Conservation (phyloP, 306 rosid genomes). For the Macrotyloma uniflorum region DNA sequence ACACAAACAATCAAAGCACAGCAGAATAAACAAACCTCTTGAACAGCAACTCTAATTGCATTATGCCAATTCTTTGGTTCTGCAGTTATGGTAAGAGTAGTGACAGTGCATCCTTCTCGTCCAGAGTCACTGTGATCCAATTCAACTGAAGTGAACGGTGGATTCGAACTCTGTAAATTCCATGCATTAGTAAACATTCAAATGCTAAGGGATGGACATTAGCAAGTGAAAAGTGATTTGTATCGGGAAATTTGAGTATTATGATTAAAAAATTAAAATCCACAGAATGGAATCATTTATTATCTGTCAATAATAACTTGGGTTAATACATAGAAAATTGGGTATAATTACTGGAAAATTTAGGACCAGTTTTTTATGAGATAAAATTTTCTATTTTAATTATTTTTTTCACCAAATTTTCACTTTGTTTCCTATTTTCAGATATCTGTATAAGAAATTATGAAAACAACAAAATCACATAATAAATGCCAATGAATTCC, state of each 20-base stretch:
- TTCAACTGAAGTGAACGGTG: conserved; percentile 97
- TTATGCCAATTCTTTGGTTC: conserved; percentile 94
- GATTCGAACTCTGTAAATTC: conserved; percentile 90
- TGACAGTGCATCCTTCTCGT: conserved; percentile 99
- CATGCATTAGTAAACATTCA: conserved; percentile 36
- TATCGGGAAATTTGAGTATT: conserved; percentile 9
- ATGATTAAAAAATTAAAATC: neutral
- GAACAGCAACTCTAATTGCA: conserved; percentile 96
- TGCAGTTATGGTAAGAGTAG: conserved; percentile 95
- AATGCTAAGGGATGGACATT: conserved; percentile 23
- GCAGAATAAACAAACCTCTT: conserved; percentile 72
- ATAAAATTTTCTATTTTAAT: neutral
- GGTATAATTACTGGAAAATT: neutral
- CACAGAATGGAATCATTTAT: neutral
- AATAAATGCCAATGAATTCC: conserved; percentile 8
- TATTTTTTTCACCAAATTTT: neutral
- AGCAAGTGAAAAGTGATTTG: neutral
- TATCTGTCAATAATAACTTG: conserved; percentile 27
- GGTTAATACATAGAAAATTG: neutral
- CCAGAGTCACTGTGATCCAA: conserved; percentile 99
- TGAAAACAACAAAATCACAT: conserved; percentile 6
- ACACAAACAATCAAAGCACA: conserved; percentile 23
- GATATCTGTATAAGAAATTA: neutral
- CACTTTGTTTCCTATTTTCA: neutral
- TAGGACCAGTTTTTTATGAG: neutral